These are phyloP conservation scores for Iris macrosiphon DNA, from an alignment of 106 monocot genomes.

Conservation along the genomic window DNA sequence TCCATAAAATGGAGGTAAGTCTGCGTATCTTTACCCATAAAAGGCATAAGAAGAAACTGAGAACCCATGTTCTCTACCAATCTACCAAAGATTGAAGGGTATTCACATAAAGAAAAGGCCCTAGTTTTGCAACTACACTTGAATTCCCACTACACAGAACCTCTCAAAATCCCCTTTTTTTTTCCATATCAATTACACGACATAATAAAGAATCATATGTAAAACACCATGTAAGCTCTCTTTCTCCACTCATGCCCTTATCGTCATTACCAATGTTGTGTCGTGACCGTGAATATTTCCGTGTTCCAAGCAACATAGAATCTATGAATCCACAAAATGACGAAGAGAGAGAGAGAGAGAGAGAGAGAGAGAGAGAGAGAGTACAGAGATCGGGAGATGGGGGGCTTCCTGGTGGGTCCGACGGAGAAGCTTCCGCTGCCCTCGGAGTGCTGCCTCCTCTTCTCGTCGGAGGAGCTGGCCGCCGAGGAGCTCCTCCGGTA, in stretches of 20 bases:
- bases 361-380: background rate
- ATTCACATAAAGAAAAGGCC: no score
- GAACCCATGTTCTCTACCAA: no score
- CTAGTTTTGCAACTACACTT: no score
- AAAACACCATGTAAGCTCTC: no score
- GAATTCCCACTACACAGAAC: no score
- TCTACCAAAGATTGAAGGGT: no score
- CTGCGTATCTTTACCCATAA: no score
- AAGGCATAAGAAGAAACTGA: no score
- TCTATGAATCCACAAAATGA: background rate
- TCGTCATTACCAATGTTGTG: no score
- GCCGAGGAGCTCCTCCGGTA: slow-evolving; percentile 3
- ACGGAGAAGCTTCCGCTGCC: background rate
- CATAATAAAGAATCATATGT: background rate
- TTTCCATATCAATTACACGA: background rate
- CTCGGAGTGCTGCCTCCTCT: background rate
- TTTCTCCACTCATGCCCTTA: no score
- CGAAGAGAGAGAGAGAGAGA: background rate
- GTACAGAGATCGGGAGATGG: slow-evolving; percentile 2
- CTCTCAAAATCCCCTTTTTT: no score
- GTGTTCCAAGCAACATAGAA: background rate
- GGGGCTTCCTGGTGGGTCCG: background rate
- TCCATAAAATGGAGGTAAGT: no score
- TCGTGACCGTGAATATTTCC: background rate
- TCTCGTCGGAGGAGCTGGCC: background rate